These are phyloP conservation scores for Begonia loranthoides DNA, from an alignment of 306 rosid species.

Conservation along the genomic window DNA sequence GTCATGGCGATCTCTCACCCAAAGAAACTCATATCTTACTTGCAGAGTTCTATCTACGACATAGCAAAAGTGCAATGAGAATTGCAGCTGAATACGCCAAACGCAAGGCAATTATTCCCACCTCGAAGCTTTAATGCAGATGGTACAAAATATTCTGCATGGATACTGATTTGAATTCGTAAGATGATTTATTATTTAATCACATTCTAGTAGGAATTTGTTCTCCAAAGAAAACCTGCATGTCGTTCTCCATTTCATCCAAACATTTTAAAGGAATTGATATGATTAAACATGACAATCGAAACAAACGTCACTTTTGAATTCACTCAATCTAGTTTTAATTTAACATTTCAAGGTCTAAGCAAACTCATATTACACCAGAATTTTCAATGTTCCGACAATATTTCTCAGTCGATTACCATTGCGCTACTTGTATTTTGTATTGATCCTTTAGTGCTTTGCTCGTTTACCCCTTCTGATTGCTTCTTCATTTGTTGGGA, in stretches of 20 bases:
- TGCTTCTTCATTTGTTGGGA: conserved; percentile 57
- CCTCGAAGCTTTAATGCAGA: conserved; percentile 9
- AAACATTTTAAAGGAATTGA: too few relatives aligned
- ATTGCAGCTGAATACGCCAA: conserved; percentile 52
- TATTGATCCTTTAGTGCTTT: conserved; percentile 54
- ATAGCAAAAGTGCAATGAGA: conserved; percentile 47
- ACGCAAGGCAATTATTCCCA: conserved; percentile 31
- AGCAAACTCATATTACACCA: too few relatives aligned
- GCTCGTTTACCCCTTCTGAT: conserved; percentile 29
- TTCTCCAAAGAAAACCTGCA: too few relatives aligned
- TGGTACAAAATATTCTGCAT: neutral
- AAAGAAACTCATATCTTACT: conserved; percentile 70
- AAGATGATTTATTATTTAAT: too few relatives aligned
- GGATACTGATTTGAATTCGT: too few relatives aligned
- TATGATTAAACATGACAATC: too few relatives aligned
- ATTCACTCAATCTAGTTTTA: too few relatives aligned
- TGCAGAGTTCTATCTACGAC: conserved; percentile 75
- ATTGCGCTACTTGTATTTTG: conserved; percentile 62
- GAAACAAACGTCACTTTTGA: too few relatives aligned
- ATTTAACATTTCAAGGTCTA: too few relatives aligned
- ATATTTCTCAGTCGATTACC: conserved; percentile 56
- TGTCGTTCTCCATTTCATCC: too few relatives aligned
- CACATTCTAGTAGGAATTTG: too few relatives aligned
- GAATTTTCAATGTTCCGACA: too few relatives aligned
- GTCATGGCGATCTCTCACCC: conserved; percentile 59